A percentile compares a stretch with the other conserved stretches of the same genome.
phyloP scores from a whole-genome alignment of 805 yeast species.

The Yamadazyma ubonensis region DNA sequence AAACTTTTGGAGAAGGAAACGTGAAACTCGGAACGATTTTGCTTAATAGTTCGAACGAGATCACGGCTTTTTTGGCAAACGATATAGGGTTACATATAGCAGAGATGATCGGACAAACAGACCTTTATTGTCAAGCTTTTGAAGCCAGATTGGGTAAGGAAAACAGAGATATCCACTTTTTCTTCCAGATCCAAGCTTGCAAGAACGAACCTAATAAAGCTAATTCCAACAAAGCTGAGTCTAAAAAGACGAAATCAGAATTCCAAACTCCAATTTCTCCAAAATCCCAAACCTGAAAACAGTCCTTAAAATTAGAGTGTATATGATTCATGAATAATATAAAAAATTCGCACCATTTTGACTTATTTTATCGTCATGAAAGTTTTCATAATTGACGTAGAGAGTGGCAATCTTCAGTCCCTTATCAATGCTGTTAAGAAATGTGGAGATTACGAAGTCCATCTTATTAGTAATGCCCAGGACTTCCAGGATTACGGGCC shows the following conservation, averaged over 20 bases:
- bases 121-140: conserved; percentile 24
- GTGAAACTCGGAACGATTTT: conserved; percentile 32
- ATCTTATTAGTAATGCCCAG: conserved; percentile 55
- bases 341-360: conserved; percentile 10
- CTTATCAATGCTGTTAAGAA: conserved; percentile 79
- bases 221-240: no score
- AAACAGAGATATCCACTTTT: conserved; percentile 15
- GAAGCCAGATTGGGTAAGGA: conserved; percentile 15
- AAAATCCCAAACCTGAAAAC: no score
- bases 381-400: conserved; percentile 83
- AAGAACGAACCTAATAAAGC: no score
- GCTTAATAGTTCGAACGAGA: conserved; percentile 29
- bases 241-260: no score
- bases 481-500: conserved; percentile 47
- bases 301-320: no score
- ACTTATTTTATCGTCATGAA: conserved; percentile 10
- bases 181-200: conserved; percentile 15
- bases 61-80: conserved; percentile 28
- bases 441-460: conserved; percentile 65
- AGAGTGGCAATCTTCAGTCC: conserved; percentile 91
- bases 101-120: conserved; percentile 34
- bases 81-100: conserved; percentile 29
- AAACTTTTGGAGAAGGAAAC: conserved; percentile 32
- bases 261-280: no score
- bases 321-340: conserved; percentile 1